These are phyloP conservation scores for Thuidium tamariscinum DNA, from an alignment of 225 moss, liverwort and hornwort species.

Conservation along the genomic window DNA sequence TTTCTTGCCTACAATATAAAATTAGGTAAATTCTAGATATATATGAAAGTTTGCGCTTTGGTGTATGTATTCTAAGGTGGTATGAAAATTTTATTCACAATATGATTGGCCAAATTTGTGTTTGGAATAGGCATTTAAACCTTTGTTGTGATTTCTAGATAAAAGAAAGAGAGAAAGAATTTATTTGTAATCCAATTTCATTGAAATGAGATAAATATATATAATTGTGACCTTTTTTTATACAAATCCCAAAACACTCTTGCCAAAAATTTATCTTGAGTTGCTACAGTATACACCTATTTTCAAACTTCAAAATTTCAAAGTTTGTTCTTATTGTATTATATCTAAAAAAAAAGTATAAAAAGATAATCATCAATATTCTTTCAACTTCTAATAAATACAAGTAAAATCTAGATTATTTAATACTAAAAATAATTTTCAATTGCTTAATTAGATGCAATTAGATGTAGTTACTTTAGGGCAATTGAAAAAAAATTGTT, in stretches of 20 bases:
- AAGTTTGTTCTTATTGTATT: neutral
- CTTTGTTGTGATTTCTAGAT: neutral
- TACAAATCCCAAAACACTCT: rapidly evolving
- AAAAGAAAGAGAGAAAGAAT: neutral
- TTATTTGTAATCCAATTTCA: neutral
- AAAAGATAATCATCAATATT: neutral
- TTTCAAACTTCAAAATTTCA: neutral
- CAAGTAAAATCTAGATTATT: neutral
- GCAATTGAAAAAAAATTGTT: rapidly evolving
- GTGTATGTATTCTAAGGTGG: neutral
- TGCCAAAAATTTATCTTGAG: neutral
- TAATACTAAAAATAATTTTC: neutral
- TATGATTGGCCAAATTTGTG: no score
- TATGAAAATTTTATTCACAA: neutral
- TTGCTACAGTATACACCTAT: rapidly evolving
- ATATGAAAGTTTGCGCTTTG: rapidly evolving
- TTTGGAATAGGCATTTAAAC: neutral
- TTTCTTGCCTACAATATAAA: neutral
- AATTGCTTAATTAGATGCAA: no score
- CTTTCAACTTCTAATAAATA: neutral
- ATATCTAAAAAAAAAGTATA: rapidly evolving
- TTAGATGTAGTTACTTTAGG: rapidly evolving
- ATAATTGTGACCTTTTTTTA: no score
- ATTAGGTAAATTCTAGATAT: neutral
- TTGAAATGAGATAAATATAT: no score